These are phyloP conservation scores for Zygoascus hellenicus DNA, from an alignment of 1,139 yeast species.

Conservation along the genomic window DNA sequence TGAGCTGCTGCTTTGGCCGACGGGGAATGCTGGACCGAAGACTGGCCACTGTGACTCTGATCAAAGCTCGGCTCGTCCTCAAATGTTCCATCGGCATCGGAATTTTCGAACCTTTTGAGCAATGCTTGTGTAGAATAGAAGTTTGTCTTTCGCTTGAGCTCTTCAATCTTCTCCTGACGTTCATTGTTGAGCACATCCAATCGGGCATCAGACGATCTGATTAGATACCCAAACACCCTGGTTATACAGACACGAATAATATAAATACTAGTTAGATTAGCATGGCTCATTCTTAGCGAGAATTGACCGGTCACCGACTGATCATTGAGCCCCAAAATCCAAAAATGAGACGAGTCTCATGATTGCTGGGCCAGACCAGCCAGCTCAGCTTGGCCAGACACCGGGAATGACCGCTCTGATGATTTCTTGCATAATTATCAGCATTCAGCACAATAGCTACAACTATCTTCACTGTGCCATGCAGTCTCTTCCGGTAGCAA, in stretches of 20 bases:
- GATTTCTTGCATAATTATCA: too few relatives aligned
- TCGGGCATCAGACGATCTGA: constrained; percentile 24
- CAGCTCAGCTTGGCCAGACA: neutral
- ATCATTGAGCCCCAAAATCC: too few relatives aligned
- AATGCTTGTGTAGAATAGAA: constrained; percentile 72
- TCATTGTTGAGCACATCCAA: constrained; percentile 42
- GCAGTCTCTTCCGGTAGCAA: too few relatives aligned
- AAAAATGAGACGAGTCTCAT: too few relatives aligned
- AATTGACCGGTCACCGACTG: too few relatives aligned
- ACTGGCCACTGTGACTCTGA: neutral
- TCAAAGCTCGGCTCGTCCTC: constrained; percentile 9
- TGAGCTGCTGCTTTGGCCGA: neutral
- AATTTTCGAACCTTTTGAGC: constrained; percentile 50
- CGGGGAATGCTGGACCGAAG: neutral
- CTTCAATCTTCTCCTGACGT: constrained; percentile 61
- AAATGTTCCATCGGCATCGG: constrained; percentile 9
- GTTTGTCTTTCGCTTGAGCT: constrained; percentile 71
- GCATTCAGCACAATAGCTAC: too few relatives aligned
- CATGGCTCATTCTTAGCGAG: neutral
- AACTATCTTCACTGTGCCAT: too few relatives aligned
- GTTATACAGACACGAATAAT: constrained; percentile 20
- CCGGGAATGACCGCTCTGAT: too few relatives aligned
- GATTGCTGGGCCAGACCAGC: too few relatives aligned
- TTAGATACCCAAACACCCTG: constrained; percentile 20
- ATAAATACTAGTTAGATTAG: constrained; percentile 17